Base-by-base conservation (phyloP, 352 stramenopile genomes). In the Globisporangium middletonii region DNA sequence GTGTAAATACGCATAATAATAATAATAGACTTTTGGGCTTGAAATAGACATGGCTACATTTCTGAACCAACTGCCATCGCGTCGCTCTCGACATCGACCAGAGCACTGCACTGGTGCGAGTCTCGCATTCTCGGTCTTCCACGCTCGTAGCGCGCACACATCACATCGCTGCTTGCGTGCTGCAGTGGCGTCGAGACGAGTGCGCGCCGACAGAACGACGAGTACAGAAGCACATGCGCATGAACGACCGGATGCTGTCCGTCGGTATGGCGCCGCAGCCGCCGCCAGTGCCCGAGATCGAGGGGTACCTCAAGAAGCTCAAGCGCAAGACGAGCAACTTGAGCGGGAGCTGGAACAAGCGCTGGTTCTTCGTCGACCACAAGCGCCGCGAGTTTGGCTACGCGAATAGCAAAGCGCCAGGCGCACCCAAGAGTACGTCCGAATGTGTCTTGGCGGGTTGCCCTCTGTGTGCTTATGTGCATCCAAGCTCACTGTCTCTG, bases 221-320 rank as follows among this genome's bases (percentile, higher is more conserved):
- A 46, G 42, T 19, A 46, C 42, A 7, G 16, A 23, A 13, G 18
- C 27, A 33, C 18, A 51, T 60, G 59, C 38, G 30, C 15, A 52
- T 56, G 43, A 52, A 51, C 16, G 59, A 56, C 1, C 52, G 41
- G 7, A 45, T 53, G 27, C 11, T 55, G 18, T n/a, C 58, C 0
- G 11, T 44, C 5, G 59, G 59, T 0, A 55, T 78, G 46, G 65
- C 68, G 12, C 79, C 79, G 12, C 69, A 79, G 45, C 60, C 79
- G 13, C 80, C 79, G 0, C 53, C 76, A 33, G 73, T 82, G 16
- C 84, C 84, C 1, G 79, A 92, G 67, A 91, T 92, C 59, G 82
- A 94, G 63, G 84, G 84, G 18, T 91, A 81, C 50, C 67, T 94
- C n/a, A 90, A 92, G 67, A 92, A 94, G 60, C 77, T 94, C 55